Evolutionary conservation across 1,284 basidiomycete genomes (phyloP).

Genomic region (Pterulicium gracile): DNA sequence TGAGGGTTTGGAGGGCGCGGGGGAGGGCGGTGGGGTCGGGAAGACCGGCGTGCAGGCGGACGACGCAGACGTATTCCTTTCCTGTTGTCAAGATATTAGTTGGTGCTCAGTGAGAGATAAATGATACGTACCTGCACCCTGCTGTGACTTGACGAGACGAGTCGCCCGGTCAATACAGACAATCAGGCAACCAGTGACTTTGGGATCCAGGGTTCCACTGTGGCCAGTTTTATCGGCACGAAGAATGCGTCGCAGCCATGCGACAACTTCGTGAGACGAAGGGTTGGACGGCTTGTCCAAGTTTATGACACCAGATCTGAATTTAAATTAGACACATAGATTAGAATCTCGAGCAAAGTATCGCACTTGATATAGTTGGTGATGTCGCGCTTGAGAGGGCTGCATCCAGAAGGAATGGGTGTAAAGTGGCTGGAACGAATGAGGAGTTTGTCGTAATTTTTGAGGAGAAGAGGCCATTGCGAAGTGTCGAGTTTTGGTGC

Average conservation of each 20-base stretch:
- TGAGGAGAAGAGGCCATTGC: slow-evolving; percentile 95
- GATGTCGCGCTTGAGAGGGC: slow-evolving; percentile 91
- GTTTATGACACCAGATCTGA: slow-evolving; percentile 94
- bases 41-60: slow-evolving; percentile 83
- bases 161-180: slow-evolving; percentile 99
- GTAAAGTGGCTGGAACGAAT: slow-evolving; percentile 97
- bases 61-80: slow-evolving; percentile 97
- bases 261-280: slow-evolving; percentile 99
- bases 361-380: slow-evolving; percentile 82
- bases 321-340: slow-evolving; percentile 6
- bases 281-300: slow-evolving; percentile 99
- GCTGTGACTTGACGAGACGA: slow-evolving; percentile 97
- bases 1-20: slow-evolving; percentile 91
- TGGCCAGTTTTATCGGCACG: slow-evolving; percentile 98
- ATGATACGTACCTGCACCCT: slow-evolving; percentile 68
- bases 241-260: slow-evolving; percentile 94
- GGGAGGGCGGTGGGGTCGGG: slow-evolving; percentile 80
- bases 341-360: slow-evolving; percentile 6
- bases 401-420: slow-evolving; percentile 86
- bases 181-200: slow-evolving; percentile 97
- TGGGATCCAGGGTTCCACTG: slow-evolving; percentile 96
- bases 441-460: slow-evolving; percentile 97
- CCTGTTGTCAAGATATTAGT: slow-evolving; percentile 33
- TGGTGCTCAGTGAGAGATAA: slow-evolving; percentile 8
- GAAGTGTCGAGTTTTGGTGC: slow-evolving; percentile 85